A percentile compares a stretch with the other conserved stretches of the same genome.
phyloP scores from a whole-genome alignment of 257 asterid species.

The Capsicum baccatum region DNA sequence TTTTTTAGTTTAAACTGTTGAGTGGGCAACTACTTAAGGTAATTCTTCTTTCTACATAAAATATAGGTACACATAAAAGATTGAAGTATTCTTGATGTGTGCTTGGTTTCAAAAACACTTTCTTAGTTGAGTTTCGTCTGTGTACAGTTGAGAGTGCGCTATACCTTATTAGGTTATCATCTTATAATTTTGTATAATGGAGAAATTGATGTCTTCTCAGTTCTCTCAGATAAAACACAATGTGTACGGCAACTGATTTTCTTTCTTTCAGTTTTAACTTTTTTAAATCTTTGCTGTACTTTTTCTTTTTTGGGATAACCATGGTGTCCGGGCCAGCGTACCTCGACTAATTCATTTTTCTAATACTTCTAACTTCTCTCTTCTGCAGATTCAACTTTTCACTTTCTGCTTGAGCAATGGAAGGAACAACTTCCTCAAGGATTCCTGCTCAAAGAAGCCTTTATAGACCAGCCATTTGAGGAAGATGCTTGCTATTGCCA shows the following conservation, averaged over 20 bases:
- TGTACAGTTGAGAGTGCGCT: neutral
- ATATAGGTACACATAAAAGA: neutral
- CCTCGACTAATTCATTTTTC: neutral
- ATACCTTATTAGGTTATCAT: conserved; percentile 4
- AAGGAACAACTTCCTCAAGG: conserved; percentile 90
- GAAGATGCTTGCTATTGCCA: conserved; percentile 93
- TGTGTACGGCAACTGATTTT: neutral
- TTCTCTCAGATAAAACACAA: neutral
- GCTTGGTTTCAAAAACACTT: neutral
- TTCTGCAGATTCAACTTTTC: conserved; percentile 84
- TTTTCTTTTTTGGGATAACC: neutral
- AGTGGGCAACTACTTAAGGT: neutral
- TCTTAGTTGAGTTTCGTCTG: conserved; percentile 7
- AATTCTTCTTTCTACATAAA: neutral
- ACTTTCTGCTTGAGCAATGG: conserved; percentile 95
- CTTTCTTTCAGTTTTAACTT: neutral
- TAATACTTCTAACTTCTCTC: neutral
- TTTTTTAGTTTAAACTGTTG: neutral
- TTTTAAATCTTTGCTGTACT: neutral
- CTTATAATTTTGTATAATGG: conserved; percentile 5
- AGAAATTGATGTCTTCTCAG: neutral
- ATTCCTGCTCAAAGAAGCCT: conserved; percentile 71
- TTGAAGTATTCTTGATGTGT: conserved; percentile 12
- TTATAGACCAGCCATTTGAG: conserved; percentile 77
- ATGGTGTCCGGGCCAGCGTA: neutral